phyloP scores from a whole-genome alignment of 1,139 yeast species.

The Citeromyces siamensis region DNA sequence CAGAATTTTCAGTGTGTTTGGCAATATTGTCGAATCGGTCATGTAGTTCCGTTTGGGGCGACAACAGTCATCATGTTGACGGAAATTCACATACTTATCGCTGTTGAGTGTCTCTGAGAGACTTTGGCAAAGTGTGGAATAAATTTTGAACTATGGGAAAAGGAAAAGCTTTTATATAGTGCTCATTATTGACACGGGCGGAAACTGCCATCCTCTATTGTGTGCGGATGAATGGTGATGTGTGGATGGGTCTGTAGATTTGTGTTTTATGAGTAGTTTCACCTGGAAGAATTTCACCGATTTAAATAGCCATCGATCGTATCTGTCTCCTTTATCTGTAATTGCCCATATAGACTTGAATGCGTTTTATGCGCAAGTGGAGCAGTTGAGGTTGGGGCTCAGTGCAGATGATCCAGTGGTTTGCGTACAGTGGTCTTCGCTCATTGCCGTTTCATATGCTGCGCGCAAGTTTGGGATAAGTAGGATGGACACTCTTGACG shows the following conservation, averaged over 20 bases:
- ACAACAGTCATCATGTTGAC: constrained; percentile 36
- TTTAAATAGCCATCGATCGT: constrained; percentile 35
- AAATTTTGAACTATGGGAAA: background rate
- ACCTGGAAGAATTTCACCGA: constrained; percentile 33
- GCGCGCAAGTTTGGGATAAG: constrained; percentile 77
- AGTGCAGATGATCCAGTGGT: constrained; percentile 71
- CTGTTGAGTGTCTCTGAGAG: background rate
- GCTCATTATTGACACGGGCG: background rate
- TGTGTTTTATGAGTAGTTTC: constrained; percentile 20
- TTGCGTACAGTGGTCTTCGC: constrained; percentile 84
- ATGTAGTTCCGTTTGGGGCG: constrained; percentile 51
- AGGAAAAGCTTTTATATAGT: background rate
- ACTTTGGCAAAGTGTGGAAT: background rate
- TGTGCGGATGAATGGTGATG: background rate
- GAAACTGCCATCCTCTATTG: background rate
- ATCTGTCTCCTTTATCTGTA: constrained; percentile 61
- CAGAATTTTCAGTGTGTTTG: constrained; percentile 46
- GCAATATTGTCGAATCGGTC: constrained; percentile 39
- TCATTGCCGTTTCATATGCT: constrained; percentile 85
- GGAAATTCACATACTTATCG: constrained; percentile 6
- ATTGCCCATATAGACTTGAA: constrained; percentile 83
- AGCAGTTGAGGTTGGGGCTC: constrained; percentile 61
- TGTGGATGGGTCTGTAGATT: background rate
- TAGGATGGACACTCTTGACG: constrained; percentile 59
- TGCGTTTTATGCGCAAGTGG: constrained; percentile 94